Percentiles rank a stretch among this genome's conserved stretches.
These are phyloP conservation scores for Mycena chlorophos DNA, from an alignment of 768 basidiomycete genomes.

Conservation along the genomic window DNA sequence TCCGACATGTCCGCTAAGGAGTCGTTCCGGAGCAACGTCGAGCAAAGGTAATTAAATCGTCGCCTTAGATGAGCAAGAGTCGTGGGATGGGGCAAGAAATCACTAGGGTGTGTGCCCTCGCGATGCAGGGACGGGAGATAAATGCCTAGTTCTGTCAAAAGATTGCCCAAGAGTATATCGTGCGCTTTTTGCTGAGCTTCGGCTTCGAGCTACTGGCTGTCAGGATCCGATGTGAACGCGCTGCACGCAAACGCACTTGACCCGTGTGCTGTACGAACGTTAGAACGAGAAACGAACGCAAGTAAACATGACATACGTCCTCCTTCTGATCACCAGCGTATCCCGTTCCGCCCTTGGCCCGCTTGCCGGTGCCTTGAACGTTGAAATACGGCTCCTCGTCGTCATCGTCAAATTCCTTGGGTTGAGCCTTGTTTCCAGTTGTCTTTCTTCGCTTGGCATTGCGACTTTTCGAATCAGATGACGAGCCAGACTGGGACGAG, in stretches of 20 bases:
- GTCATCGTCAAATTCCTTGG: slow-evolving; percentile 26
- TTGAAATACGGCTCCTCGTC: slow-evolving; percentile 51
- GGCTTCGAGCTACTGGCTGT: slow-evolving; percentile 78
- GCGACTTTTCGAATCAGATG: slow-evolving; percentile 37
- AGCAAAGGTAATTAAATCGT: slow-evolving; percentile 86
- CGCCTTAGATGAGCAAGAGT: slow-evolving; percentile 88
- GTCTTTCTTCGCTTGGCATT: slow-evolving; percentile 50
- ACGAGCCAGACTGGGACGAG: slow-evolving; percentile 42
- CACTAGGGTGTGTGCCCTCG: slow-evolving; percentile 76
- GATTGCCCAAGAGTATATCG: slow-evolving; percentile 69
- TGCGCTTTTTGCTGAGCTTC: slow-evolving; percentile 67
- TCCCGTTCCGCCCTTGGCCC: slow-evolving; percentile 77
- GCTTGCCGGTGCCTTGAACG: slow-evolving; percentile 51
- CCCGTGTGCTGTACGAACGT: neutral
- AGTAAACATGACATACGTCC: slow-evolving; percentile 60
- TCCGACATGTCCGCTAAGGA: slow-evolving; percentile 95
- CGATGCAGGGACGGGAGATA: slow-evolving; percentile 84
- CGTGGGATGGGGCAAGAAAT: slow-evolving; percentile 91
- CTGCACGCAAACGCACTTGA: neutral
- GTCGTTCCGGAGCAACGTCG: slow-evolving; percentile 84
- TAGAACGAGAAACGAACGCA: neutral
- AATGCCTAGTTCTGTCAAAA: slow-evolving; percentile 72
- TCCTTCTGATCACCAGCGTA: slow-evolving; percentile 84
- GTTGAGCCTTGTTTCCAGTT: slow-evolving; percentile 24
- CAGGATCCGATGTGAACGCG: slow-evolving; percentile 37